phyloP scores from a whole-genome alignment of 495 filamentous ascomycete species.

The Chaetomidium leptoderma region DNA sequence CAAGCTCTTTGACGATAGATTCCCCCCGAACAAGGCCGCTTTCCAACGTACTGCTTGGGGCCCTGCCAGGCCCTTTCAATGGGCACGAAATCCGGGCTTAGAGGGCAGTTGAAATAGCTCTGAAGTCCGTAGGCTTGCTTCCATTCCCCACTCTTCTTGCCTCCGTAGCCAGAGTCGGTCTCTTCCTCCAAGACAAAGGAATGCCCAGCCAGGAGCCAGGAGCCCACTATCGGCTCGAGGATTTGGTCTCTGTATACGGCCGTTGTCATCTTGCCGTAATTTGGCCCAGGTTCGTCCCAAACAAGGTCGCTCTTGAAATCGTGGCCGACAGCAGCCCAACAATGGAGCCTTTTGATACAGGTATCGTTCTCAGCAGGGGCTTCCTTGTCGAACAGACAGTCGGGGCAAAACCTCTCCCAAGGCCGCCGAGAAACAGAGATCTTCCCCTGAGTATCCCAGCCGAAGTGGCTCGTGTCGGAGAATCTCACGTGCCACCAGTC shows the following conservation, averaged over 20 bases:
- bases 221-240: not conserved
- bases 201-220: not conserved
- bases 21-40: conserved; percentile 2
- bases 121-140: not conserved
- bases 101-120: not conserved
- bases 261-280: not conserved
- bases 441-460: not conserved
- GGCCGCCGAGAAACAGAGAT: not conserved
- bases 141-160: not conserved
- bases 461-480: not conserved
- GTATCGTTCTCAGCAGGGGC: not conserved
- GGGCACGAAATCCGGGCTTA: not conserved
- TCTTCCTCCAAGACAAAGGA: not conserved
- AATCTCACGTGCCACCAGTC: not conserved
- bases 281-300: not conserved
- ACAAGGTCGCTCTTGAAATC: not conserved
- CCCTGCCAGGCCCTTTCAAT: not conserved
- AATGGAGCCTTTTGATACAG: not conserved
- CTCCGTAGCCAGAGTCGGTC: not conserved
- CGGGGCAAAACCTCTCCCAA: not conserved
- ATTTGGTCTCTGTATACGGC: not conserved
- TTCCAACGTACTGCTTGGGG: not conserved
- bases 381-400: not conserved
- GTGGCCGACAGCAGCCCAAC: not conserved
- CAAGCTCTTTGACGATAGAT: not conserved